Percentiles rank a stretch among this genome's conserved stretches.
phyloP scores from a whole-genome alignment of 2,329 filamentous ascomycete genomes.

The Pseudogymnoascus sp. region DNA sequence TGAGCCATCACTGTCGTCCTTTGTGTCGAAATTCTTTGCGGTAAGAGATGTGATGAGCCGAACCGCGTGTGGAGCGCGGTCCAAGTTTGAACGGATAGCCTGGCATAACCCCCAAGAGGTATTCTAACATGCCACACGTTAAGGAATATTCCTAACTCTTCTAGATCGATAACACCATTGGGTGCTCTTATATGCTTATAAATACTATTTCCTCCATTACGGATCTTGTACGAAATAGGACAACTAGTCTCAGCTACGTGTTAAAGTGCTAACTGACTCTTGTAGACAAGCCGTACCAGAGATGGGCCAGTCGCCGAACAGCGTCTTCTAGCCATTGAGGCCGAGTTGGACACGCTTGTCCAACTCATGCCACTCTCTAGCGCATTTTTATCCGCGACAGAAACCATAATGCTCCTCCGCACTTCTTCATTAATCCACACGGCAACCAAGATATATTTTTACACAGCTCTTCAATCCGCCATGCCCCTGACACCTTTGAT shows the following conservation, averaged over 20 bases:
- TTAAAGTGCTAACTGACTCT: too few relatives aligned
- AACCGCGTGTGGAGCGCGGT: slow-evolving; percentile 15
- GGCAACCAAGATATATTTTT: slow-evolving; percentile 16
- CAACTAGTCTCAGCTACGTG: not conserved
- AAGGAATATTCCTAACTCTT: not conserved
- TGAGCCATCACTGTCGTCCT: slow-evolving; percentile 13
- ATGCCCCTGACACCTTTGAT: slow-evolving; percentile 13
- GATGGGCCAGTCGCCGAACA: not conserved
- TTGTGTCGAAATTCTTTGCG: slow-evolving; percentile 16
- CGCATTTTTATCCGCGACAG: not conserved
- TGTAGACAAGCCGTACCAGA: too few relatives aligned
- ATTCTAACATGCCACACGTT: not conserved
- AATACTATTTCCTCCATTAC: slow-evolving; percentile 15
- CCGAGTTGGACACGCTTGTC: slow-evolving; percentile 12
- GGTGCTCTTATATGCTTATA: slow-evolving; percentile 14
- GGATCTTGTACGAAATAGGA: slow-evolving; percentile 12
- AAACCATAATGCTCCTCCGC: slow-evolving; percentile 10
- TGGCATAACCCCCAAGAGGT: slow-evolving; percentile 15
- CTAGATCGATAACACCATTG: slow-evolving; percentile 8
- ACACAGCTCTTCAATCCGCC: slow-evolving; percentile 14
- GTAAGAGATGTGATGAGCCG: slow-evolving; percentile 17
- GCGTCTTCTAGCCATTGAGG: slow-evolving; percentile 5
- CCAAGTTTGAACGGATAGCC: slow-evolving; percentile 14
- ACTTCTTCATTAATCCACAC: slow-evolving; percentile 13
- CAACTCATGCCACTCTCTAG: slow-evolving; percentile 11